Evolutionary conservation across 139 green algal genomes (phyloP).

Genomic region (Chlamydomonas sphaeroides): DNA sequence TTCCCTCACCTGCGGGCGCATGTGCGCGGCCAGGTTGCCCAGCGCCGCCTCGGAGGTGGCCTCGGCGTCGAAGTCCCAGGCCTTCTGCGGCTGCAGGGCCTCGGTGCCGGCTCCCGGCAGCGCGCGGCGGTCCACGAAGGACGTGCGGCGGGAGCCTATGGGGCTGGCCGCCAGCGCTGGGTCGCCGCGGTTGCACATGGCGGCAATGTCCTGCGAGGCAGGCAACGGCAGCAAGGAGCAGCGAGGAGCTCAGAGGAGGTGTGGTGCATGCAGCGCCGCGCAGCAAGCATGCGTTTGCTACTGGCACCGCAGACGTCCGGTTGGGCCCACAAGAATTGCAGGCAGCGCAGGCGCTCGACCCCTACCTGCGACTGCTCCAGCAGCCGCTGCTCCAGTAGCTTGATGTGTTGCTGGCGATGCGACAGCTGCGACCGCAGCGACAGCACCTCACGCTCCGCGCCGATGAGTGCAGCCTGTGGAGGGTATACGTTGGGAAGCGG

Average conservation of each 20-base stretch:
- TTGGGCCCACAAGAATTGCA: too few species aligned
- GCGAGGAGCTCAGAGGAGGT: not conserved
- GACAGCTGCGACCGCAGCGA: conserved; percentile 39
- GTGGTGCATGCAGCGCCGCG: not conserved
- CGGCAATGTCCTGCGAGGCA: conserved; percentile 16
- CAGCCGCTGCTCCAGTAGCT: conserved; percentile 38
- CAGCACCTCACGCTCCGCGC: conserved; percentile 29
- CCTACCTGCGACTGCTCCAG: conserved; percentile 34
- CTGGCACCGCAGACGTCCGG: too few species aligned
- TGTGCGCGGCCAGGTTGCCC: conserved; percentile 9
- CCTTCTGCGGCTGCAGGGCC: conserved; percentile 18
- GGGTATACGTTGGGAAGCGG: too few species aligned
- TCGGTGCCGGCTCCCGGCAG: not conserved
- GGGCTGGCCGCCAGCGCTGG: conserved; percentile 5
- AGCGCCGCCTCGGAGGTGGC: not conserved
- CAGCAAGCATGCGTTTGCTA: too few species aligned
- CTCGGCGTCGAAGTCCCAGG: conserved; percentile 14
- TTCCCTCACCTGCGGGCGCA: conserved; percentile 25
- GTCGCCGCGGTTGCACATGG: conserved; percentile 33
- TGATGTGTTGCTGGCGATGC: conserved; percentile 41
- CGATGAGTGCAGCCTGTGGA: conserved; percentile 20
- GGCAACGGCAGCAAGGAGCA: not conserved
- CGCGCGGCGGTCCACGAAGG: not conserved
- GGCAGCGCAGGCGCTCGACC: too few species aligned
- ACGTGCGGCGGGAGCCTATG: not conserved